Evolutionary conservation across 2,329 filamentous ascomycete species (phyloP).

Genomic region (Fusarium chuoi): DNA sequence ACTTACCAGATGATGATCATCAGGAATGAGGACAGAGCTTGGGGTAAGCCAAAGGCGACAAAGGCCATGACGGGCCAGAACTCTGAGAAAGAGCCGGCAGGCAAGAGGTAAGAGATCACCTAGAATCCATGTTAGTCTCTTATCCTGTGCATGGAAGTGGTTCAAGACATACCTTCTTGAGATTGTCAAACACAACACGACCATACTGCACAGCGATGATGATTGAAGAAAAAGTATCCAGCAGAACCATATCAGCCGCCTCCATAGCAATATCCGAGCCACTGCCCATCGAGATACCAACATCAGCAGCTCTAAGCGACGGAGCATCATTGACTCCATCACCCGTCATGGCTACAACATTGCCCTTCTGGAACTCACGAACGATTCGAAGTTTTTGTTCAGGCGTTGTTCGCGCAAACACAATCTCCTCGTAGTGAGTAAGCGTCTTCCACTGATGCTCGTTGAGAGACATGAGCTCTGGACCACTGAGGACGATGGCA

Average conservation of each 20-base stretch:
- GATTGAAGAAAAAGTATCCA: constrained; percentile 78
- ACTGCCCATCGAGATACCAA: constrained; percentile 83
- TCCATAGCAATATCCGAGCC: constrained; percentile 87
- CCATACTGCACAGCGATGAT: constrained; percentile 79
- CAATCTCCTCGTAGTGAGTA: constrained; percentile 72
- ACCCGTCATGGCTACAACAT: constrained; percentile 83
- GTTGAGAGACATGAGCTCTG: constrained; percentile 73
- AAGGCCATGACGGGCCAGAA: constrained; percentile 82
- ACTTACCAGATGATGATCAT: constrained; percentile 73
- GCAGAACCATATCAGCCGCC: constrained; percentile 82
- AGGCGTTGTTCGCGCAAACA: constrained; percentile 80
- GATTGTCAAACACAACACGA: constrained; percentile 80
- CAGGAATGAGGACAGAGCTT: constrained; percentile 77
- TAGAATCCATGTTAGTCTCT: background rate
- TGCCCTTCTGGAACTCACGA: constrained; percentile 75
- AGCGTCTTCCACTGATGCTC: constrained; percentile 76
- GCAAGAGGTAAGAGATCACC: constrained; percentile 69
- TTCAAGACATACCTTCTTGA: constrained; percentile 67
- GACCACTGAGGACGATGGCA: constrained; percentile 72
- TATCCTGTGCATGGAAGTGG: fast-evolving
- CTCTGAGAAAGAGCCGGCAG: constrained; percentile 78
- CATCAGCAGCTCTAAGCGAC: constrained; percentile 80
- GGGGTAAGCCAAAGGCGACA: constrained; percentile 76
- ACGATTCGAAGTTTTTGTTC: constrained; percentile 85
- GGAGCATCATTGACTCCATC: constrained; percentile 90